Conservation (phyloP, 768 basidiomycete genomes). For the Clavulina sp. region DNA sequence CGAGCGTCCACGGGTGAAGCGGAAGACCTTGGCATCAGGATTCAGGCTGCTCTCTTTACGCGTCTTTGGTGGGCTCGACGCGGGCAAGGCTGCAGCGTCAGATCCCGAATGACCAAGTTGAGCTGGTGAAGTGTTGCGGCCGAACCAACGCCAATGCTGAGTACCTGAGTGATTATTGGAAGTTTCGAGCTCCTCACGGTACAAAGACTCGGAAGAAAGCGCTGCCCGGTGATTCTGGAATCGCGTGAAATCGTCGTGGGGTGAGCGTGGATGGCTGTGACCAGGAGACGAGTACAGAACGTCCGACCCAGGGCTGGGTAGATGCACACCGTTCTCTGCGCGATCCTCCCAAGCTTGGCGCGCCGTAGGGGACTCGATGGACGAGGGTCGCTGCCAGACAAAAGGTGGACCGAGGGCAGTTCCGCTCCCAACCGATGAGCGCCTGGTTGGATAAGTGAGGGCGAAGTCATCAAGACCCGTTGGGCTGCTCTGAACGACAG, state of each 20-base stretch:
- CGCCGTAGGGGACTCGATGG: not conserved
- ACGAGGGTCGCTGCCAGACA: not conserved
- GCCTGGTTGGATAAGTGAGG: not conserved
- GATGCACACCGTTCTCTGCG: slow-evolving; percentile 22
- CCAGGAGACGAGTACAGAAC: not conserved
- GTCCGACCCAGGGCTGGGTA: not conserved
- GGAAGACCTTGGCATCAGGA: slow-evolving; percentile 76
- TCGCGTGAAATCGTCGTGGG: slow-evolving; percentile 3
- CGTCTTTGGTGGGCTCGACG: slow-evolving; percentile 1
- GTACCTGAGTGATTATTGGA: too few species aligned
- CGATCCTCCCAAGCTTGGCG: not conserved
- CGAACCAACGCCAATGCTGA: not conserved
- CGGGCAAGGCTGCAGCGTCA: slow-evolving; percentile 9
- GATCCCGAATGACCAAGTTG: too few species aligned
- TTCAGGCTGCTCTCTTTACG: slow-evolving; percentile 41
- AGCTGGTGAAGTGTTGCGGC: not conserved
- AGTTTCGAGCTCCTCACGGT: too few species aligned
- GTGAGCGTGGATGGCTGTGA: not conserved
- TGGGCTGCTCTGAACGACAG: not conserved
- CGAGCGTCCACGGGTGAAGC: slow-evolving; percentile 20
- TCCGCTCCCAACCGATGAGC: not conserved
- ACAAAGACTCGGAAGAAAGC: not conserved
- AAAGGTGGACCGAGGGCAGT: too few species aligned
- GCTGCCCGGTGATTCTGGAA: too few species aligned
- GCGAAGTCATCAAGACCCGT: not conserved